Percentiles rank a stretch among this genome's conserved stretches.
These are phyloP conservation scores for Xanthoconium stramineum DNA, from an alignment of 768 basidiomycete species.

Conservation along the genomic window DNA sequence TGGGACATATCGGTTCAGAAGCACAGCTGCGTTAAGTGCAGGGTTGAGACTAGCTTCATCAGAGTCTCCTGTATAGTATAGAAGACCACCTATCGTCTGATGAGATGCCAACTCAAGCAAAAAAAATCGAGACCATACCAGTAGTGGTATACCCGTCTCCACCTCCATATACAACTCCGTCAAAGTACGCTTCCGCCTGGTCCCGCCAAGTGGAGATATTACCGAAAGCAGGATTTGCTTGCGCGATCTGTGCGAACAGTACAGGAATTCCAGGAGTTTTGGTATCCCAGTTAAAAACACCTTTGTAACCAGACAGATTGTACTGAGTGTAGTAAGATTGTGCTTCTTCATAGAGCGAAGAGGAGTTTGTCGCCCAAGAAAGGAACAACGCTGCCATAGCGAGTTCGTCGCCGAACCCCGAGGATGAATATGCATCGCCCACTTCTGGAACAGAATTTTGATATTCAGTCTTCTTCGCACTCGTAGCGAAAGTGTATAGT, in stretches of 20 bases:
- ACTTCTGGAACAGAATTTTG: constrained; percentile 68
- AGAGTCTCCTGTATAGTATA: constrained; percentile 84
- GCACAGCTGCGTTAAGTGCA: constrained; percentile 83
- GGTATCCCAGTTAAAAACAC: constrained; percentile 87
- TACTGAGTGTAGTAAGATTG: constrained; percentile 58
- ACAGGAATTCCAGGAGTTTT: constrained; percentile 75
- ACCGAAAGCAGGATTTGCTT: constrained; percentile 51
- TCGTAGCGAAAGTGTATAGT: constrained; percentile 74
- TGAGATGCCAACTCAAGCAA: background rate
- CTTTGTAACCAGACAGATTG: constrained; percentile 46
- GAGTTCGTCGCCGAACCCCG: constrained; percentile 70
- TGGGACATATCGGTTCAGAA: constrained; percentile 72
- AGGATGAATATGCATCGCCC: constrained; percentile 65
- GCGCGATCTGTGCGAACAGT: constrained; percentile 70
- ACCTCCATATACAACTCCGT: constrained; percentile 58
- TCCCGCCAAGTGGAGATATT: constrained; percentile 66
- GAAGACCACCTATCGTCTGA: constrained; percentile 58
- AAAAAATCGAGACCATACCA: constrained; percentile 40
- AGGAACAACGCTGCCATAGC: constrained; percentile 75
- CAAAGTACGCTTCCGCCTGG: constrained; percentile 74
- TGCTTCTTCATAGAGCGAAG: constrained; percentile 59
- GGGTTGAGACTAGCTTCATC: constrained; percentile 79
- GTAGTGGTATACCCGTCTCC: constrained; percentile 56
- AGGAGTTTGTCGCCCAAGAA: constrained; percentile 64
- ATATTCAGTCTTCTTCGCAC: constrained; percentile 60